Evolutionary conservation across 2,329 filamentous ascomycete genomes (phyloP).

Genomic region (Monosporascus sp.): DNA sequence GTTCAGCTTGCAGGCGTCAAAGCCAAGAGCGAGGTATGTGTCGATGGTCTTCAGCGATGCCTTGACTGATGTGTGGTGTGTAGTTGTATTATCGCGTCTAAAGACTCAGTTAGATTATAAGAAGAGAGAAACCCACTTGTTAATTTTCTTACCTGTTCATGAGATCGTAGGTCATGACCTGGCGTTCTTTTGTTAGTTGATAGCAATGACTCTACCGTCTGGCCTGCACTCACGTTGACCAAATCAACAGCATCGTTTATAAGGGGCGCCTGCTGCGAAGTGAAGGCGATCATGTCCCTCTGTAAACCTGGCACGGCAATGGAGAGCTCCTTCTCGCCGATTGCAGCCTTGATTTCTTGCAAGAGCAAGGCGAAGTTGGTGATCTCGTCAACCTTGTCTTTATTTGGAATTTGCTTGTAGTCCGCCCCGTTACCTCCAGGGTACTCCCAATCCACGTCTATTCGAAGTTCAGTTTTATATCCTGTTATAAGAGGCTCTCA

Average conservation of each 20-base stretch:
- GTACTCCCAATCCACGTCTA: constrained; percentile 60
- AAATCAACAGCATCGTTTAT: constrained; percentile 58
- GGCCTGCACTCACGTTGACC: constrained; percentile 46
- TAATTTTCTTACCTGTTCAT: constrained; percentile 46
- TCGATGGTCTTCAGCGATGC: constrained; percentile 50
- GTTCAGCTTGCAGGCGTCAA: constrained; percentile 48
- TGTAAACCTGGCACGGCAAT: constrained; percentile 61
- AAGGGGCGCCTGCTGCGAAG: constrained; percentile 44
- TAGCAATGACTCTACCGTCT: neutral
- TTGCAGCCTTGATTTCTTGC: constrained; percentile 46
- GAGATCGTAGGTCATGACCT: constrained; percentile 60
- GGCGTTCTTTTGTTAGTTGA: constrained; percentile 11
- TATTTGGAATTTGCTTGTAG: constrained; percentile 60
- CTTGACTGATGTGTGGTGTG: constrained; percentile 59
- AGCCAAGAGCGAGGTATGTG: constrained; percentile 53
- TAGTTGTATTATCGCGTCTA: constrained; percentile 53
- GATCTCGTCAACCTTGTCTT: constrained; percentile 54
- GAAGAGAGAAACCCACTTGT: neutral
- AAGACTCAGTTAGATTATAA: neutral
- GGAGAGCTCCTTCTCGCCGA: constrained; percentile 57
- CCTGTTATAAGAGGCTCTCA: neutral
- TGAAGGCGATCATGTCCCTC: constrained; percentile 63
- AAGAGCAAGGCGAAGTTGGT: constrained; percentile 60
- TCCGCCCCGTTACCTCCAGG: constrained; percentile 62
- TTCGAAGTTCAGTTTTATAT: constrained; percentile 11